Conservation (phyloP, 441 rosid genomes). For the Croton setiger region DNA sequence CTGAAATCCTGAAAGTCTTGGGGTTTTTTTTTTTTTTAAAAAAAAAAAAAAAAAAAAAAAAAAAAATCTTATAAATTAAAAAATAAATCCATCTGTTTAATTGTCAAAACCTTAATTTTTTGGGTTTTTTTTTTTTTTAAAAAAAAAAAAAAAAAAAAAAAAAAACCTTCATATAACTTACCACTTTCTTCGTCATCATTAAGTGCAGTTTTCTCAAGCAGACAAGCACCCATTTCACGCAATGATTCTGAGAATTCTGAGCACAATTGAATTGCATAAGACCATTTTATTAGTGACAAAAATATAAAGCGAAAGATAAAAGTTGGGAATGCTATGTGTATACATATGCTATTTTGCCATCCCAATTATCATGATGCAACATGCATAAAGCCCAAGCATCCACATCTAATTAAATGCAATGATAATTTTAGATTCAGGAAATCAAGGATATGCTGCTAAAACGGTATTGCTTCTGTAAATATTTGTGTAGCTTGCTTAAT, state of each 20-base stretch:
- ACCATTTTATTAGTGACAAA: background rate
- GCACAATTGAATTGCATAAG: conserved; percentile 17
- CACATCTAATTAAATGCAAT: background rate
- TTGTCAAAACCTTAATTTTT: too few species aligned
- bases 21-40: too few species aligned
- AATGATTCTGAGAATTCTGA: conserved; percentile 93
- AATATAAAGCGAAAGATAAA: background rate
- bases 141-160: too few species aligned
- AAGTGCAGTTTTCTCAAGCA: conserved; percentile 64
- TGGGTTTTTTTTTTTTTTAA: too few species aligned
- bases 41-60: too few species aligned
- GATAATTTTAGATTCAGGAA: background rate
- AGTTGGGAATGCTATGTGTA: background rate
- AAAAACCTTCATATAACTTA: conserved; percentile 29
- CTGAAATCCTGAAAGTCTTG: background rate
- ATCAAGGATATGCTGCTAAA: background rate
- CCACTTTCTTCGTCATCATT: conserved; percentile 73
- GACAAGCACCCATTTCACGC: conserved; percentile 92
- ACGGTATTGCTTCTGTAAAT: background rate
- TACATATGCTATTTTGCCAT: background rate
- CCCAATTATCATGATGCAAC: background rate
- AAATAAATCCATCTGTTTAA: too few species aligned
- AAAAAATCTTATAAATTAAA: conserved; percentile 3
- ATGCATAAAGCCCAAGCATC: background rate
- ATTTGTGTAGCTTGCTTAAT: background rate